Conservation (phyloP, 345 rosid genomes). For the Moricandia arvensis region DNA sequence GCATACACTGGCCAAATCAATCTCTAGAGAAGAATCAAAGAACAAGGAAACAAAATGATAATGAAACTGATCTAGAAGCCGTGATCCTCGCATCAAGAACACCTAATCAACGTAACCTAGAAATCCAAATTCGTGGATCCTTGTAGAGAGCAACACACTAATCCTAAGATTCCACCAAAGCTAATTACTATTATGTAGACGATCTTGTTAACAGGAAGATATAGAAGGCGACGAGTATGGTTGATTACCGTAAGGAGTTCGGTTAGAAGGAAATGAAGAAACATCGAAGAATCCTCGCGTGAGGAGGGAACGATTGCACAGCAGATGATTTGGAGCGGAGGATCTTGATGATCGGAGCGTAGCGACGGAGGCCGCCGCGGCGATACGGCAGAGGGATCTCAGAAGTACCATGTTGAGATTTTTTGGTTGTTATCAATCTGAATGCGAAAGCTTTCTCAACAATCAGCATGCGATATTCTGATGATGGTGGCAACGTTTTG, state of each 20-base stretch:
- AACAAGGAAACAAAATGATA: too few species aligned
- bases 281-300: conserved; percentile 35
- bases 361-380: conserved; percentile 29
- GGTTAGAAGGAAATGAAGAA: conserved; percentile 28
- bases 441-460: conserved; percentile 1
- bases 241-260: conserved; percentile 27
- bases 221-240: background rate
- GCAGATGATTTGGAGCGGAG: background rate
- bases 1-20: too few species aligned
- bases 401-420: conserved; percentile 25
- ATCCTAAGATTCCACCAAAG: background rate
- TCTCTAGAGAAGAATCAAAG: background rate
- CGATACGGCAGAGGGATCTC: conserved; percentile 41
- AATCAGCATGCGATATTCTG: background rate
- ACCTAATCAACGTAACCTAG: background rate
- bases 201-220: background rate
- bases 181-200: background rate
- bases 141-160: background rate
- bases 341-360: conserved; percentile 27
- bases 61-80: background rate
- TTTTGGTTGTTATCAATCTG: background rate
- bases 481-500: conserved; percentile 12
- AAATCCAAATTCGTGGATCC: too few species aligned
- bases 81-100: background rate
- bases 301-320: background rate